Conservation (phyloP, 306 rosid species). For the Castanospermum australe region DNA sequence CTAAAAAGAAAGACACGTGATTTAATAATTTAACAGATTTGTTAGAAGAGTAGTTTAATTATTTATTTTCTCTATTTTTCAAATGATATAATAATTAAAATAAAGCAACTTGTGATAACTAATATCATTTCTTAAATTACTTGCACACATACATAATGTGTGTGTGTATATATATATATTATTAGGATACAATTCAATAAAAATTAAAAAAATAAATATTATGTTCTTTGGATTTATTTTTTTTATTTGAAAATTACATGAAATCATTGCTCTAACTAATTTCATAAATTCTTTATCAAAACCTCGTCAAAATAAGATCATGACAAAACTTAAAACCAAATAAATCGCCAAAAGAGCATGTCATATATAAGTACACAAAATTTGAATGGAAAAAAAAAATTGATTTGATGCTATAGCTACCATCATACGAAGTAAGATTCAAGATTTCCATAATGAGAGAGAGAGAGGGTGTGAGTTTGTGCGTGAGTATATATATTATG, state of each 20-base stretch:
- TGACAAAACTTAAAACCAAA: not conserved
- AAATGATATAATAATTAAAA: no score
- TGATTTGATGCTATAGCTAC: not conserved
- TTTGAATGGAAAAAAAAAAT: not conserved
- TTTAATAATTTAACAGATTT: no score
- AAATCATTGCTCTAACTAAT: not conserved
- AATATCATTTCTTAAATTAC: no score
- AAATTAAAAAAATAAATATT: no score
- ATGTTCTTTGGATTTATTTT: no score
- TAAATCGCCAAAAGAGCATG: not conserved
- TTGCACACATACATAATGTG: no score
- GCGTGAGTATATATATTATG: not conserved
- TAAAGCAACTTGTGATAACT: no score
- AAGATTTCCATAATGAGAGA: constrained; percentile 17
- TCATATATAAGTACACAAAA: not conserved
- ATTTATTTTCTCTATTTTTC: no score
- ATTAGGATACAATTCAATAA: no score
- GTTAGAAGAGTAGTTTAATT: no score
- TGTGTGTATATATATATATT: no score
- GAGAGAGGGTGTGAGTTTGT: not conserved
- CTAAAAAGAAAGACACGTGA: no score
- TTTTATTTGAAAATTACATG: not conserved
- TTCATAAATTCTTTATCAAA: not conserved
- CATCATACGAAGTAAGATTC: not conserved
- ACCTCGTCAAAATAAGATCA: not conserved